These are phyloP conservation scores for Xylaria sp. DNA, from an alignment of 495 filamentous ascomycete species.

Conservation along the genomic window DNA sequence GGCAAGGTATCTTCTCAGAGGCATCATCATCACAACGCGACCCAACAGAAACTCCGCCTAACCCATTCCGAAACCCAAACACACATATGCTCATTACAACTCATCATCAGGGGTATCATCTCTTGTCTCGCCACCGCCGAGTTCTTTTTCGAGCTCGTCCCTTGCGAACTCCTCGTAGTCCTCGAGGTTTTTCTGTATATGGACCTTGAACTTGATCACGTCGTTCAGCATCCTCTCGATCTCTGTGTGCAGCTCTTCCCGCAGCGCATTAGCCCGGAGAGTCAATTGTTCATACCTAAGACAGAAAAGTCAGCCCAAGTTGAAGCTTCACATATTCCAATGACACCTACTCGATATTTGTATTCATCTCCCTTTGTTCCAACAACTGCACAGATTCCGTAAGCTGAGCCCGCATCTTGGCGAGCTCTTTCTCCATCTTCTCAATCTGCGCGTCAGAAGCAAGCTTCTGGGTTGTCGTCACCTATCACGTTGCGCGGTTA, in stretches of 20 bases:
- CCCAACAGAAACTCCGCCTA: slow-evolving; percentile 17
- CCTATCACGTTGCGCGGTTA: slow-evolving; percentile 40
- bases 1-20: background rate
- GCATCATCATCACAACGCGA: slow-evolving; percentile 7
- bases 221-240: slow-evolving; percentile 96
- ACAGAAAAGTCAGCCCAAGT: background rate
- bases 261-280: slow-evolving; percentile 78
- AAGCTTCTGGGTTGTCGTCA: slow-evolving; percentile 84
- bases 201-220: slow-evolving; percentile 97
- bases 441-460: slow-evolving; percentile 92
- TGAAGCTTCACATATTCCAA: background rate
- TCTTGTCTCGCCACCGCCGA: slow-evolving; percentile 59
- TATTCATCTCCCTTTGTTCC: slow-evolving; percentile 96
- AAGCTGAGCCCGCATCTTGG: slow-evolving; percentile 84
- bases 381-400: slow-evolving; percentile 89
- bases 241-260: slow-evolving; percentile 94
- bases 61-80: background rate
- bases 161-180: slow-evolving; percentile 92
- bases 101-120: slow-evolving; percentile 46
- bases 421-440: slow-evolving; percentile 96
- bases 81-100: slow-evolving; percentile 30
- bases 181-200: slow-evolving; percentile 88
- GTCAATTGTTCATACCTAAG: slow-evolving; percentile 86
- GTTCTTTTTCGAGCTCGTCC: slow-evolving; percentile 86
- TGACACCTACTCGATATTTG: slow-evolving; percentile 82